Base-by-base conservation (phyloP, 371 early-diverging fungal genomes). In the Massospora cicadina region DNA sequence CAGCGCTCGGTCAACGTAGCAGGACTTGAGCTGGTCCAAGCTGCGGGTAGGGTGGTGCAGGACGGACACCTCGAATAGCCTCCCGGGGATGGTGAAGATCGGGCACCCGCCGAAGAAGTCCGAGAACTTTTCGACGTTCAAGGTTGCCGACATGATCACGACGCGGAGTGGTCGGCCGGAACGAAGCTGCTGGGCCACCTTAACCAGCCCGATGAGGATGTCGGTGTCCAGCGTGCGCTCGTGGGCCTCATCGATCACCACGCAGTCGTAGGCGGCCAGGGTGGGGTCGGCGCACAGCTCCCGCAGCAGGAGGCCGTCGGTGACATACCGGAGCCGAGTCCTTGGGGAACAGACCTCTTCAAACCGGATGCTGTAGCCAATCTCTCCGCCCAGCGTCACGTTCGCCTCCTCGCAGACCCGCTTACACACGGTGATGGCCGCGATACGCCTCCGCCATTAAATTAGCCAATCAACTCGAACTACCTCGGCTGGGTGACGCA, bases 211-310 rank as follows among this genome's bases (percentile, higher is more conserved):
- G 69, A 98, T 84, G 2, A 96, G 69, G 3, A 98, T 80, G 68
- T 98, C 98, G 0, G 95, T 95, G 65, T 94, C 92, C 0, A 93
- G 74, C 0, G 85, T 87, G 56, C 97, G 80, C 74, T 98, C 98
- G 72, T 98, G 98, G 0, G 95, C 95, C 76, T 96, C 97, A 71
- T 96, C 97, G 17, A 91, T 78, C 10, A 92, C 71, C 24, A 98
- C 79, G 5, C 87, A 72, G 29, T 85, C 83, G 64, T 91, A 91
- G 23, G 80, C 77, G 0, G 64, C 66, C 0, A 88, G 67, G 2
- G 66, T 55, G 0, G 83, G 82, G 72, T 91, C 84, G 26, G 78
- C 69, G 0, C 86, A 82, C 0, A 80, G 78, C 70, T 90, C 87
- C 12, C 89, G 81, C 33, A 98, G 70, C 29, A 98, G 73, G 0